Percentiles rank a stretch among this genome's conserved stretches.
Evolutionary conservation across 306 rosid genomes (phyloP).

Genomic region (Geum urbanum): DNA sequence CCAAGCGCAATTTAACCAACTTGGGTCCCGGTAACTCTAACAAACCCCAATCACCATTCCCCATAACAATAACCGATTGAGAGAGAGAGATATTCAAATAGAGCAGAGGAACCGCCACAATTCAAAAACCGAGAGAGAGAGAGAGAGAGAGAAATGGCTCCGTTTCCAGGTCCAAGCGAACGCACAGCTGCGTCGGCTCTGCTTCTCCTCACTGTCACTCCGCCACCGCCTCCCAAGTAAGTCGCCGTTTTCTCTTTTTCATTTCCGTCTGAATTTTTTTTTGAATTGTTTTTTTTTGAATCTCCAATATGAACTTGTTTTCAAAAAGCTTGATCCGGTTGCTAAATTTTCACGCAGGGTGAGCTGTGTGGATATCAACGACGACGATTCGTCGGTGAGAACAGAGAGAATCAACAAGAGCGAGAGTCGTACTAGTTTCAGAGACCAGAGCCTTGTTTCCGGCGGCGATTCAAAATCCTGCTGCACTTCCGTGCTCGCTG

Average conservation of each 20-base stretch:
- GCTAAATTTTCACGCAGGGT: slow-evolving; percentile 30
- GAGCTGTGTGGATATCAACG: slow-evolving; percentile 18
- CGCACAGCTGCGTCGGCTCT: slow-evolving; percentile 69
- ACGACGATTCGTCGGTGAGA: not conserved
- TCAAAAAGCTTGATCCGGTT: not conserved
- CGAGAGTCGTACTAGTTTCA: slow-evolving; percentile 8
- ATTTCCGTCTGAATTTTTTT: not conserved
- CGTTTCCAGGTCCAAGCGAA: slow-evolving; percentile 60
- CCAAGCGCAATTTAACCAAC: not conserved
- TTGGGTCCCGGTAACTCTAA: not conserved
- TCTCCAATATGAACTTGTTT: not conserved
- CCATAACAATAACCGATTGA: not conserved
- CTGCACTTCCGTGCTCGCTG: slow-evolving; percentile 34
- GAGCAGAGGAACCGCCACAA: slow-evolving; percentile 53
- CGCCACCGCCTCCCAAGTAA: slow-evolving; percentile 34
- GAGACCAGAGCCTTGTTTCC: slow-evolving; percentile 20
- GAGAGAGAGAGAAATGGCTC: slow-evolving; percentile 28
- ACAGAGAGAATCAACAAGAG: slow-evolving; percentile 23
- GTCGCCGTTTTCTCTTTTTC: not conserved
- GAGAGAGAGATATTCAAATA: slow-evolving; percentile 9
- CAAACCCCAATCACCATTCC: not conserved
- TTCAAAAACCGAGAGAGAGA: slow-evolving; percentile 28
- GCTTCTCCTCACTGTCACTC: slow-evolving; percentile 52
- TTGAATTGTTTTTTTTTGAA: not conserved
- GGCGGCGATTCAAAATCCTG: slow-evolving; percentile 37